Base-by-base conservation (phyloP, 2,329 filamentous ascomycete genomes). In the Penicillium sp. region DNA sequence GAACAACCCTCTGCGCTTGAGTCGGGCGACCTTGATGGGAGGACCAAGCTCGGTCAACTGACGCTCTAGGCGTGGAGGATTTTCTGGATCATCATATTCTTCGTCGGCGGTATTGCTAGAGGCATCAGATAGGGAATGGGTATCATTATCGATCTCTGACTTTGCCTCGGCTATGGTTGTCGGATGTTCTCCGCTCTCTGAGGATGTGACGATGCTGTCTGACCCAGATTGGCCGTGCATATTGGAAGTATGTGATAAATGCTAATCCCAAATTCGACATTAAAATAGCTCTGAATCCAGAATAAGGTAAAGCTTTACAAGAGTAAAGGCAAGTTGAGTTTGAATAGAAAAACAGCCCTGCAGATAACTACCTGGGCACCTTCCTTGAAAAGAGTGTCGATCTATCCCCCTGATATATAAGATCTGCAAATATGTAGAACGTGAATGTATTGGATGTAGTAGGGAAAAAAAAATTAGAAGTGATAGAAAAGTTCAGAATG, bases 1-100 rank as follows among this genome's bases (percentile, higher is more conserved):
- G 45, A 96, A 80, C 1, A 96, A 77, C 0, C 92, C 92, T 65
- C 91, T 81, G 46, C 90, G 82, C 58, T 84, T 72, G 1, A 70
- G 64, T 35, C 80, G 74, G 2, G 83, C 79, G 1, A 88, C 77
- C 46, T 76, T 71, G 16, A 80, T 73, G 1, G 79, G 68, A 5
- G 73, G 61, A 9, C 70, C 70, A 46, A 65, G 52, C 63, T 72
- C 61, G 0, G 62, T 66, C 7, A 38, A 53, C 19, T 58, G 57
- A 19, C 63, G 63, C 16, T 57, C 40, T 28, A 65, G 37, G 14
- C n/a, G 53, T 10, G 61, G 52, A 16, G 11, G 31, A 16, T 46
- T 25, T 54, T 65, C 60, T 14, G 57, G 53, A 11, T 50, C 53
- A 40, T 63, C 53, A 42, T 63, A 50, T 41, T 66, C 68, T 16